Evolutionary conservation across 768 basidiomycete species (phyloP).

Genomic region (Chlorophyllum brunneum): DNA sequence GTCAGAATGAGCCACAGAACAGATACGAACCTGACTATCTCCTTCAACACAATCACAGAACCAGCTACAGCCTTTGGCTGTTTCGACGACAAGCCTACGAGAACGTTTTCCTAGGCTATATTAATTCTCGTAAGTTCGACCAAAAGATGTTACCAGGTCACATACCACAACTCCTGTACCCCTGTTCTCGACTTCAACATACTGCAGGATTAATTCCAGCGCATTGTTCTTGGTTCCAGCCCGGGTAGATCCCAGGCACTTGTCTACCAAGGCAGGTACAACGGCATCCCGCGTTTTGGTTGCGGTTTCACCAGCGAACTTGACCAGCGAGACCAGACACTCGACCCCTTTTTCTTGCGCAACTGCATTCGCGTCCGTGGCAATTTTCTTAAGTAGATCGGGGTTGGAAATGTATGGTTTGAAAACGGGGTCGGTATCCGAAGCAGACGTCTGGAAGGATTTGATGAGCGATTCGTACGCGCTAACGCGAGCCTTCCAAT

Average conservation of each 20-base stretch:
- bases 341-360: conserved; percentile 98
- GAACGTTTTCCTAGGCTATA: conserved; percentile 58
- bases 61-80: conserved; percentile 93
- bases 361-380: conserved; percentile 88
- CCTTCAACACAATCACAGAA: conserved; percentile 72
- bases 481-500: conserved; percentile 97
- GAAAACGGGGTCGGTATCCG: conserved; percentile 93
- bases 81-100: conserved; percentile 85
- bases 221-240: conserved; percentile 88
- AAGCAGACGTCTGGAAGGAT: conserved; percentile 83
- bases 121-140: conserved; percentile 25
- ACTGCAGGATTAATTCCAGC: conserved; percentile 81
- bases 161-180: conserved; percentile 87
- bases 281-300: conserved; percentile 78
- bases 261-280: conserved; percentile 91
- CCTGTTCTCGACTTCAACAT: conserved; percentile 90
- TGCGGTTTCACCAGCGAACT: conserved; percentile 87
- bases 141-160: conserved; percentile 23
- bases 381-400: conserved; percentile 82
- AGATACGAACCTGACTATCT: conserved; percentile 70
- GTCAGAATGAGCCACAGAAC: not conserved
- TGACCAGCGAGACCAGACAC: conserved; percentile 79
- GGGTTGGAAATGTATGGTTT: conserved; percentile 78
- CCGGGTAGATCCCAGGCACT: conserved; percentile 88
- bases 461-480: conserved; percentile 88